These are phyloP conservation scores for Solanum lycopersicoides DNA, from an alignment of 257 asterid species.

Conservation along the genomic window DNA sequence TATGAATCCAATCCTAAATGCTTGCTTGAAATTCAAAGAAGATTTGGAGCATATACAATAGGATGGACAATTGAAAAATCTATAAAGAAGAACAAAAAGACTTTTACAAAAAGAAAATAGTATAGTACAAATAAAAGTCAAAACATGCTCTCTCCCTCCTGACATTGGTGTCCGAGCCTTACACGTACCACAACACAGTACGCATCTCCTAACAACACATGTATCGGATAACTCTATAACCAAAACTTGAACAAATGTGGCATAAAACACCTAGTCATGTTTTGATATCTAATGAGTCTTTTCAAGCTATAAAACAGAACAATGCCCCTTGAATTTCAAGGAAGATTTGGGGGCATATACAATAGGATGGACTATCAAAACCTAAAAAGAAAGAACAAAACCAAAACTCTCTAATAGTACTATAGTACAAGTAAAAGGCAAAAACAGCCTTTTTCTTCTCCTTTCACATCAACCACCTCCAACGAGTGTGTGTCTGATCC, in stretches of 20 bases:
- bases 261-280: neutral
- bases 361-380: neutral
- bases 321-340: neutral
- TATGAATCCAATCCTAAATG: neutral
- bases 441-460: neutral
- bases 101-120: neutral
- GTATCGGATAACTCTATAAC: neutral
- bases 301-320: neutral
- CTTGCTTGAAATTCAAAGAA: neutral
- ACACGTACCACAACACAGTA: no score
- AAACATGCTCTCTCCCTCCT: neutral
- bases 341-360: neutral
- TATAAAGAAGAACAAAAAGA: neutral
- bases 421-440: neutral
- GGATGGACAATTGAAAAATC: no score
- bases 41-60: neutral
- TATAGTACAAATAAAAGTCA: neutral
- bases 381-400: neutral
- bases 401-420: neutral
- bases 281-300: neutral
- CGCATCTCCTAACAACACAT: neutral
- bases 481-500: neutral
- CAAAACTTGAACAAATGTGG: neutral
- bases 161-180: neutral
- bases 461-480: neutral